Base-by-base conservation (phyloP, 805 yeast species). In the Allodekkera sacchari region DNA sequence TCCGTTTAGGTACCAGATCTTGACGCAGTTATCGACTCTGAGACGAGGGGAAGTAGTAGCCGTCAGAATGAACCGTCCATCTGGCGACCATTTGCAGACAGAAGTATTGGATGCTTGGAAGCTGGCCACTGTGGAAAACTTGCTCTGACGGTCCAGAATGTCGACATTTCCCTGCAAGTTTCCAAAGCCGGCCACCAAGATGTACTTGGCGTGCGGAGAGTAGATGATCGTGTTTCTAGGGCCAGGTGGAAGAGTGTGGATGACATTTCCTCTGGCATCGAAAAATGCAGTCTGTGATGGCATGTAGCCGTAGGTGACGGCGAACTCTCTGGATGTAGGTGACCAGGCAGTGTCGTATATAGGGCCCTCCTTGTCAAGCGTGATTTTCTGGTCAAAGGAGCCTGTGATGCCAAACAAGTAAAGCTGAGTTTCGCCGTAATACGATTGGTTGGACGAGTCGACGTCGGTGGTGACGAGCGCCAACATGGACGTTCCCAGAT, bases 301-400 rank as follows among this genome's bases (percentile, higher is more conserved):
- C 97, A 92, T 92, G 62, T 74, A 88, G 20, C 98, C 99, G 53
- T 88, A 88, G 34, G 83, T 85, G 27, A 92, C 98, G 38, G 96
- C 97, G 64, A 92, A 94, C 62, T 92, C 97, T 45, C 95, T 73
- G 13, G 95, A 84, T 31, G 87, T 76, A 37, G 97, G 96, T 17
- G 95, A 82, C 99, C 99, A 92, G 15, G 92, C 78, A 39, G 89
- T 83, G 57, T 92, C 98, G 61, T 92, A 96, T 45, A 92, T 87
- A 27, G 99, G 97, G 20, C 97, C 97, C 51, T 87, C 95, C 47
- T 83, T 79, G 41, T 83, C 85, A 47, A 92, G 73, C 36, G 77
- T 71, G 48, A 92, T 88, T 50, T 95, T 71, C 34, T 87, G 82
- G 51, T 89, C 95, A 48, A 84, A 88, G 24, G 88, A 74, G 10